phyloP scores from a whole-genome alignment of 768 basidiomycete genomes.

The Grammothele lineata region DNA sequence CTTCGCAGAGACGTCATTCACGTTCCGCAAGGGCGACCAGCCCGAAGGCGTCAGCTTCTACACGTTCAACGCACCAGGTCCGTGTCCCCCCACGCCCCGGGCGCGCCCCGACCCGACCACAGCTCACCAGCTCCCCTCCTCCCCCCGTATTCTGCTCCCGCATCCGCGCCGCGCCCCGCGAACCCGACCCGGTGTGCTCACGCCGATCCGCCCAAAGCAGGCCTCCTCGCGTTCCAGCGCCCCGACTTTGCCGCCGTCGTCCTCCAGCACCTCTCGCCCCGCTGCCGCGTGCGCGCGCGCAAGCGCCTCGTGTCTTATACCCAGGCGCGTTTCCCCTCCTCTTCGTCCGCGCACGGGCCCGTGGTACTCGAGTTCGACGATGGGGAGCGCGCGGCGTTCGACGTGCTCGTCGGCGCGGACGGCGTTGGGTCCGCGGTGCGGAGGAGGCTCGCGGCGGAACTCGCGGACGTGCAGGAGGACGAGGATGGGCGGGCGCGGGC shows the following conservation, averaged over 20 bases:
- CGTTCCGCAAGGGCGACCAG: conserved; percentile 60
- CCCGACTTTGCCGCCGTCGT: conserved; percentile 63
- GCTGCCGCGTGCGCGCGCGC: conserved; percentile 43
- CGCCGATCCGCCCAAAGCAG: conserved; percentile 17
- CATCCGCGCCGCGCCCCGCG: too few relatives aligned
- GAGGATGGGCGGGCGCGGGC: too few relatives aligned
- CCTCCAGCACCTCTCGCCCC: conserved; percentile 42
- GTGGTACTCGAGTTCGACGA: conserved; percentile 58
- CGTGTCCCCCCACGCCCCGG: conserved; percentile 15
- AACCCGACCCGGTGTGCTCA: too few relatives aligned
- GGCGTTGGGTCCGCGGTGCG: conserved; percentile 55
- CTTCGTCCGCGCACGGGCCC: conserved; percentile 20
- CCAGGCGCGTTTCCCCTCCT: conserved; percentile 33
- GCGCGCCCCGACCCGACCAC: too few relatives aligned
- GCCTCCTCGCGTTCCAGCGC: conserved; percentile 47
- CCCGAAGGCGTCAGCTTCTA: conserved; percentile 49
- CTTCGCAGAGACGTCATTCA: conserved; percentile 45
- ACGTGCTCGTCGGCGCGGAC: conserved; percentile 68
- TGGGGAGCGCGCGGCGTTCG: conserved; percentile 53
- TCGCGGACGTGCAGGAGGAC: conserved; percentile 5
- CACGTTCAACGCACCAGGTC: conserved; percentile 54
- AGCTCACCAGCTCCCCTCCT: too few relatives aligned
- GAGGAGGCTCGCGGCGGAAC: conserved; percentile 30
- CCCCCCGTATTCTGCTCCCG: too few relatives aligned
- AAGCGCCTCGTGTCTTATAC: conserved; percentile 59